Conservation (phyloP, 176 grass and related monocot species). For the Pontederia crassipes region DNA sequence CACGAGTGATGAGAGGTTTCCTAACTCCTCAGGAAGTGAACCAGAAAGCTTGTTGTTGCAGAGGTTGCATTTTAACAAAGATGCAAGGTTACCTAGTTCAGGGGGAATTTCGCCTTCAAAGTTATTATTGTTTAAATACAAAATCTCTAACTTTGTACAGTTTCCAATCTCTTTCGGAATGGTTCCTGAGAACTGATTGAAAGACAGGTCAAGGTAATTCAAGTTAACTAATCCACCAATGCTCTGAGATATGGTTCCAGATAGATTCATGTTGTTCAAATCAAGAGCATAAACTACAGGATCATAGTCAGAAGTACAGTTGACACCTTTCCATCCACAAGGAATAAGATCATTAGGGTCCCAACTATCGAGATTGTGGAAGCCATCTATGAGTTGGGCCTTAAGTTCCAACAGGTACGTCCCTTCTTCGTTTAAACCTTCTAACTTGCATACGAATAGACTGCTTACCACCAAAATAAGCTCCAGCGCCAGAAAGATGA, state of each 20-base stretch:
- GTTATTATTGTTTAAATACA: constrained; percentile 66
- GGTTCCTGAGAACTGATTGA: constrained; percentile 53
- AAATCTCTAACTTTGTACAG: constrained; percentile 38
- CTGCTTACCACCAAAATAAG: constrained; percentile 33
- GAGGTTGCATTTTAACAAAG: constrained; percentile 50
- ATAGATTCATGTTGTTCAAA: constrained; percentile 70
- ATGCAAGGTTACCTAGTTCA: constrained; percentile 56
- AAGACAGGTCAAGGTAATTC: constrained; percentile 57
- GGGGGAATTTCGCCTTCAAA: constrained; percentile 44
- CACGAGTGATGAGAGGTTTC: constrained; percentile 53
- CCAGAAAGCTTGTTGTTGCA: constrained; percentile 88
- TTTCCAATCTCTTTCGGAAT: constrained; percentile 66
- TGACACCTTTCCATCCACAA: constrained; percentile 68
- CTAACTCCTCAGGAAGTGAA: constrained; percentile 61
- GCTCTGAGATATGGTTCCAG: constrained; percentile 44
- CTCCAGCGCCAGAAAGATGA: constrained; percentile 12
- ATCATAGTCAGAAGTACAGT: constrained; percentile 36
- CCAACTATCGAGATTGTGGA: constrained; percentile 65
- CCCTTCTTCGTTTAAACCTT: constrained; percentile 58
- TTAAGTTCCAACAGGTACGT: constrained; percentile 63
- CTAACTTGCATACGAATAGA: constrained; percentile 31
- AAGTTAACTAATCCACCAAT: constrained; percentile 54
- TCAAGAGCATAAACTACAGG: constrained; percentile 41
- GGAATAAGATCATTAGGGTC: constrained; percentile 33
- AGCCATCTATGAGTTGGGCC: constrained; percentile 41